These are phyloP conservation scores for Leishmania aethiopica DNA, from an alignment of 208 protist species.

Conservation along the genomic window DNA sequence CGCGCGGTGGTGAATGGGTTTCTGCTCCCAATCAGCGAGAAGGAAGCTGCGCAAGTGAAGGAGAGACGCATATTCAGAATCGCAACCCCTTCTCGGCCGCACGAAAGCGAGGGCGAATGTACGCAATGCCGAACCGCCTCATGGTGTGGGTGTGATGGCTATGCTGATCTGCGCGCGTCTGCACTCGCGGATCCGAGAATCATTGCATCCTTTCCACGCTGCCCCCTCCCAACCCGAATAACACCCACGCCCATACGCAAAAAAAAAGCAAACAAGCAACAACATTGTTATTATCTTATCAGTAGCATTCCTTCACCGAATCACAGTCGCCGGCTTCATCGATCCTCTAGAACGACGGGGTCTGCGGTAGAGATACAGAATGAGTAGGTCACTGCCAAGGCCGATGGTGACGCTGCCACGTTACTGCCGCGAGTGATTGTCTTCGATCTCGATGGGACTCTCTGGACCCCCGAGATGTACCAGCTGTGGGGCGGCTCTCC, in stretches of 20 bases:
- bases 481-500: slow-evolving; percentile 81
- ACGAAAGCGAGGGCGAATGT: background rate
- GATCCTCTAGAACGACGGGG: background rate
- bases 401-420: background rate
- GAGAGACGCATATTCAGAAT: background rate
- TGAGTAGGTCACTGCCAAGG: background rate
- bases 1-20: background rate
- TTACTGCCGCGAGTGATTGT: slow-evolving; percentile 60
- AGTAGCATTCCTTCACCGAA: background rate
- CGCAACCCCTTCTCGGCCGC: background rate
- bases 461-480: slow-evolving; percentile 93
- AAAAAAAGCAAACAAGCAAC: background rate
- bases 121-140: background rate
- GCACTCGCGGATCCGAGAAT: background rate
- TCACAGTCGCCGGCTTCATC: background rate
- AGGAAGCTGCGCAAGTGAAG: background rate
- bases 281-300: background rate
- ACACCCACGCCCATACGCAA: background rate
- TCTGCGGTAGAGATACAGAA: background rate
- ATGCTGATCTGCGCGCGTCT: background rate
- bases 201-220: background rate
- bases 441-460: slow-evolving; percentile 91
- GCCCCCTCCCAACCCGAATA: background rate
- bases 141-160: background rate
- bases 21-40: background rate